Base-by-base conservation (phyloP, 352 stramenopile genomes). In the Globisporangium irregulare region DNA sequence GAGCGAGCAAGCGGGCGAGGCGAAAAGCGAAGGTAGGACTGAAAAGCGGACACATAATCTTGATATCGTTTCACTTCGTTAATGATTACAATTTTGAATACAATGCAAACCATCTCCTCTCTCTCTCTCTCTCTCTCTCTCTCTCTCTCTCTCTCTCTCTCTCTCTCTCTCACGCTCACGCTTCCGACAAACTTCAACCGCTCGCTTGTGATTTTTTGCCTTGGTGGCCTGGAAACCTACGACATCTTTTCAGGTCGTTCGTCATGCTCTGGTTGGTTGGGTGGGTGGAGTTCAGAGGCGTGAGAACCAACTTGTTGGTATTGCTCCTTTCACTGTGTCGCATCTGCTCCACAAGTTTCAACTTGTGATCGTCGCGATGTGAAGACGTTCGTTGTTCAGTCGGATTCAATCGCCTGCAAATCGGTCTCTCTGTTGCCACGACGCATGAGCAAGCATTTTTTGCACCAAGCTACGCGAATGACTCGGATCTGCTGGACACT, bases 401-500 rank as follows among this genome's bases (percentile, higher is more conserved):
- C 38, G 15, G 38, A 46, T 46, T 46, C 38, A 15, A 50, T 18
- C 15, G n/a, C 14, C 4, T n/a, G 41, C 25, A n/a, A 34, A 38
- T 22, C 53, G 51, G 18, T 58, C 12, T 7, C 24, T 2, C 22
- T 32, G 41, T 20, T 12, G n/a, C 14, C 50, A 32, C 22, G 6
- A 20, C n/a, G 25, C 18, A 29, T 32, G 22, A 34, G 50, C 29
- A 32, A 32, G 29, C 4, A 43, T 12, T 43, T 43, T 43, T n/a
- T 38, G 20, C 54, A 15, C 8, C 54, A 18, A 46, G 1, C 24
- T 62, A 69, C 24, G 55, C 64, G 48, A 67, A 62, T 4, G 24
- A 54, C 50, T 67, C 59, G 36, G 48, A 67, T 51, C 15, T 73
- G 51, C 43, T 67, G 62, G 34, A 68, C 61, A n/a, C 38, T 43